phyloP scores from a whole-genome alignment of 1,284 basidiomycete genomes.

The Trichosporon sp. region DNA sequence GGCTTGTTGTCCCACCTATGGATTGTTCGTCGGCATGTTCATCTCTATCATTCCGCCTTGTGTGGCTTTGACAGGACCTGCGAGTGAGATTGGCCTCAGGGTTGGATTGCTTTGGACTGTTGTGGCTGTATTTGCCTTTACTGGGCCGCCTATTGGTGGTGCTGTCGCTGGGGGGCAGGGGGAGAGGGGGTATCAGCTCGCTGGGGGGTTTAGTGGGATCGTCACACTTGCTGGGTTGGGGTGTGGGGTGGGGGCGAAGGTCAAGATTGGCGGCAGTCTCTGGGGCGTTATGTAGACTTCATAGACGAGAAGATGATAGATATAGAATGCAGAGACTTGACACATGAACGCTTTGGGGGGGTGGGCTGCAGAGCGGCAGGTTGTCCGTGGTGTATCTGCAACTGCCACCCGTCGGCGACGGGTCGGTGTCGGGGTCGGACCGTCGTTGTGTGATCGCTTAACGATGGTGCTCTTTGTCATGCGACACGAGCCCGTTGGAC shows the following conservation, averaged over 20 bases:
- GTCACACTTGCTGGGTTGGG: not conserved
- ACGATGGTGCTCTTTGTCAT: too few relatives aligned
- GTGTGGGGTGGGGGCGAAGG: not conserved
- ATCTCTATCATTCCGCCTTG: constrained; percentile 27
- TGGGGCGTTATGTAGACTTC: not conserved
- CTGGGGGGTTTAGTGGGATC: constrained; percentile 3
- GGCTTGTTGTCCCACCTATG: constrained; percentile 36
- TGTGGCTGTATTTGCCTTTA: constrained; percentile 30
- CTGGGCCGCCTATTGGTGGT: constrained; percentile 40
- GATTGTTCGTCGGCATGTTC: constrained; percentile 31
- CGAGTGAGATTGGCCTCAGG: constrained; percentile 25
- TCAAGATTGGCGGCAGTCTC: not conserved
- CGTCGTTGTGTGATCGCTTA: too few relatives aligned
- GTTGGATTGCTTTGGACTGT: constrained; percentile 26
- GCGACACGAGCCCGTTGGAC: too few relatives aligned
- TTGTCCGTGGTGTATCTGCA: too few relatives aligned
- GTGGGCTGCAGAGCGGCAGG: too few relatives aligned
- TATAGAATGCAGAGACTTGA: too few relatives aligned
- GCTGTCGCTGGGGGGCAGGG: constrained; percentile 28
- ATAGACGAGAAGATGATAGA: too few relatives aligned
- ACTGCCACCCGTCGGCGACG: too few relatives aligned
- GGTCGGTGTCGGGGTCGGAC: too few relatives aligned
- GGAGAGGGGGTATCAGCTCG: not conserved
- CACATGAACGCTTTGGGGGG: too few relatives aligned
- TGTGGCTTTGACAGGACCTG: constrained; percentile 20